These are phyloP conservation scores for Amaranthus tricolor DNA, from an alignment of 179 eudicot species.

Conservation along the genomic window DNA sequence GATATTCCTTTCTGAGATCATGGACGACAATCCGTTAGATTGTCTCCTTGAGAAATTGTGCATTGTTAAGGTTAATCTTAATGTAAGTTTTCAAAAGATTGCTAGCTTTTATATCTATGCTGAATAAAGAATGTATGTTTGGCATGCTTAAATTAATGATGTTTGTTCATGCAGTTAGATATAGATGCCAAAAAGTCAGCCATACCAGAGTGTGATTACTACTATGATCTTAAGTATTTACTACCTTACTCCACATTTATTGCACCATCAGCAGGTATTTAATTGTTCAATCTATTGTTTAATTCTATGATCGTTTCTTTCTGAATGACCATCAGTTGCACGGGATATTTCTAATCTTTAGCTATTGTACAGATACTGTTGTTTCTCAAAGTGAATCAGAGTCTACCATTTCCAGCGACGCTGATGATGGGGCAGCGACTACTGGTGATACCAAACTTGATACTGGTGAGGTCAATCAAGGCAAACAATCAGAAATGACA, in stretches of 20 bases:
- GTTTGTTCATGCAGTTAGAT: slow-evolving; percentile 38
- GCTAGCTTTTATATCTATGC: background rate
- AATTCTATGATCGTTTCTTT: background rate
- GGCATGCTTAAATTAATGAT: background rate
- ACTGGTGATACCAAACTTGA: slow-evolving; percentile 13
- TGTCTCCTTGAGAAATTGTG: slow-evolving; percentile 56
- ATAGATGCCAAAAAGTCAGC: slow-evolving; percentile 20
- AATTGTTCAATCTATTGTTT: slow-evolving; percentile 3
- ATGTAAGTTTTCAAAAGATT: slow-evolving; percentile 31
- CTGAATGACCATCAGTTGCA: background rate
- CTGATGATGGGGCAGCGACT: slow-evolving; percentile 18
- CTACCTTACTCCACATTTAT: slow-evolving; percentile 36
- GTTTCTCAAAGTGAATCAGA: slow-evolving; percentile 41
- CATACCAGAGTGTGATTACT: slow-evolving; percentile 52
- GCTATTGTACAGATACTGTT: slow-evolving; percentile 28
- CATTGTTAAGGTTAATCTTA: slow-evolving; percentile 40
- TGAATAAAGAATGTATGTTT: background rate
- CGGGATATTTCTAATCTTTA: background rate
- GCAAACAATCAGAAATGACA: slow-evolving; percentile 27
- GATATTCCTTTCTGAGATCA: slow-evolving; percentile 61
- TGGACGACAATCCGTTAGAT: slow-evolving; percentile 72
- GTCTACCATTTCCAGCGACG: slow-evolving; percentile 59
- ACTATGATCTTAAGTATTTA: slow-evolving; percentile 47
- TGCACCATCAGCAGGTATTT: slow-evolving; percentile 41
- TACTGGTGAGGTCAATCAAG: slow-evolving; percentile 14